Evolutionary conservation across 495 filamentous ascomycete species (phyloP), one percentile per base, ranked within the genome.

Genomic region (Tetracladium setigerum): DNA sequence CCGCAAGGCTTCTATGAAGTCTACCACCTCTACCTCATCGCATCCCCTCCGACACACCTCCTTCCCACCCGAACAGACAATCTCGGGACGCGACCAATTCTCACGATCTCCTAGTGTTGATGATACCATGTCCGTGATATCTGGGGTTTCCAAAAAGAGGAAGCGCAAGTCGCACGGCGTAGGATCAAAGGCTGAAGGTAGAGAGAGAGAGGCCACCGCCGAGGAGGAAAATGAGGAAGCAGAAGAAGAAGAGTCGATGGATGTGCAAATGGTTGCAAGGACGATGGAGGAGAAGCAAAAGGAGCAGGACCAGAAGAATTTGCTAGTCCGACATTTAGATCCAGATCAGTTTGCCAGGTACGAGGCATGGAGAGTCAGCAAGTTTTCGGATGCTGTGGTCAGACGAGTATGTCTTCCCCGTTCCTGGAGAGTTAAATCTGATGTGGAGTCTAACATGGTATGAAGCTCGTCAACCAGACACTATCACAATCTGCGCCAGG

Each of bases 1-100:
- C 34, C 79, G 83, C 45, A 86, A 86, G 57, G 67, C 76, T n/a
- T 79, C 76, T 10, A 65, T 70, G 38, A 66, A 73, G 48, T 80
- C 77, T 10, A 54, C 66, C 32, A 53, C 56, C 42, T 65, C 66
- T 9, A 68, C 66, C 24, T 59, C 60, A 16, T 78, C 79, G 14
- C 87, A 94, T 61, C 86, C 86, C 9, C 82, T 95, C 15, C 85
- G 89, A 24, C 88, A 95, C 58, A 92, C 89, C 40, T 91, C 89
- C 0, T 95, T 94, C 63, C 84, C 88, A 0, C 85, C 78, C 4
- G 59, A 73, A 30, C 63, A 71, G 38, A 60, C 55, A 4, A 62
- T 62, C 41, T 62, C 54, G 14, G 63, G 62, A 0, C n/a, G n/a
- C n/a, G 63, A 62, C 5, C 67, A 62, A 2, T 72, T 62, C 56